phyloP scores from a whole-genome alignment of 495 filamentous ascomycete genomes.

The Daldinia decipiens region DNA sequence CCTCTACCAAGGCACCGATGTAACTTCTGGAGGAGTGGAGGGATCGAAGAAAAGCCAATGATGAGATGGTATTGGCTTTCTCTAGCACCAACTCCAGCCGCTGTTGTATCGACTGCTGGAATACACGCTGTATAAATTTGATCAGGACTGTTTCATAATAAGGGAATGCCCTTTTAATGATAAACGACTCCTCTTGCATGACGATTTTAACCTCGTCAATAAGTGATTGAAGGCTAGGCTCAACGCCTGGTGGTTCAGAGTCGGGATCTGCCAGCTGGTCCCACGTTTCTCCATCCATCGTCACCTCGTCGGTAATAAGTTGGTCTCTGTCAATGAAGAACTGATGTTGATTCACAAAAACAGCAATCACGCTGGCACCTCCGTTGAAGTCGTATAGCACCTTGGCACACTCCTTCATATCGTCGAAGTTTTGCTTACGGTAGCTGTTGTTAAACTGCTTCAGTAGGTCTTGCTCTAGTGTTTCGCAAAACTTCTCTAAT shows the following conservation, averaged over 20 bases:
- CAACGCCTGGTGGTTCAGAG: conserved; percentile 86
- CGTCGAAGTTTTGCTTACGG: conserved; percentile 89
- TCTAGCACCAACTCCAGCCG: conserved; percentile 95
- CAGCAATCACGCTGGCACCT: conserved; percentile 89
- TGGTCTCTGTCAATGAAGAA: conserved; percentile 97
- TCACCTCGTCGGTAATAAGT: conserved; percentile 90
- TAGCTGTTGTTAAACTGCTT: conserved; percentile 98
- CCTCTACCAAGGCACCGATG: conserved; percentile 85
- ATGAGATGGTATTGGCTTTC: conserved; percentile 89
- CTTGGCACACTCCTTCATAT: conserved; percentile 94
- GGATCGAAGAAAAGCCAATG: conserved; percentile 89
- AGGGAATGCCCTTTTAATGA: conserved; percentile 94
- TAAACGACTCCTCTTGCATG: conserved; percentile 95
- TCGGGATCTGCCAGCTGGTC: conserved; percentile 94
- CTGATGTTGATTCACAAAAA: conserved; percentile 98
- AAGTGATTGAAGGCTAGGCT: conserved; percentile 89
- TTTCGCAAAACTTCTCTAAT: conserved; percentile 97
- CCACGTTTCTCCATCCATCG: conserved; percentile 82
- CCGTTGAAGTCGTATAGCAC: conserved; percentile 96
- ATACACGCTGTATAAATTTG: conserved; percentile 92
- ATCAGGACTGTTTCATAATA: conserved; percentile 93
- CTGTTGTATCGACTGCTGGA: conserved; percentile 98
- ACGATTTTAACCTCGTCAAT: conserved; percentile 93
- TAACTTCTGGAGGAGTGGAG: conserved; percentile 89
- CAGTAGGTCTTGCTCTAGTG: conserved; percentile 91